These are phyloP conservation scores for Arthrobotrys sphaeroides DNA, from an alignment of 2,329 filamentous ascomycete species.

Conservation along the genomic window DNA sequence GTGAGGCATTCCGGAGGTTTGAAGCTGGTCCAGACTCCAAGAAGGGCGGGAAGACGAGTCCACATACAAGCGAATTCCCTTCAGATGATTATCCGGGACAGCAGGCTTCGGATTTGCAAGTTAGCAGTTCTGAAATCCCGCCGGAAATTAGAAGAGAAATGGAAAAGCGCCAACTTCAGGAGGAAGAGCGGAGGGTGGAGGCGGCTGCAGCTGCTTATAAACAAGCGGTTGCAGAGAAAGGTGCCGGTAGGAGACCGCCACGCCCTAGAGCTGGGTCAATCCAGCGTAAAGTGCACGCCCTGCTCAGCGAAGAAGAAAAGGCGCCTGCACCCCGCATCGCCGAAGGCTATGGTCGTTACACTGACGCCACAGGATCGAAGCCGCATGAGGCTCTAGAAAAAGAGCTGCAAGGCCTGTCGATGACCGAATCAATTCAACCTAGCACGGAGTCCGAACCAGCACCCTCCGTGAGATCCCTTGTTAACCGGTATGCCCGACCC, in stretches of 20 bases:
- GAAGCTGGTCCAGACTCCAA: constrained; percentile 66
- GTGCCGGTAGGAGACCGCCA: constrained; percentile 60
- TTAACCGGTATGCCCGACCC: constrained; percentile 51
- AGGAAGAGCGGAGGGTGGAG: constrained; percentile 90
- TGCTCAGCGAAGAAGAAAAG: constrained; percentile 80
- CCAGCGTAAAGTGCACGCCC: constrained; percentile 85
- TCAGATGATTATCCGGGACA: constrained; percentile 68
- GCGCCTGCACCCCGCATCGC: constrained; percentile 74
- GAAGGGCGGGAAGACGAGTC: constrained; percentile 59
- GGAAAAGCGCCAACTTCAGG: constrained; percentile 79
- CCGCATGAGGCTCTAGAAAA: constrained; percentile 61
- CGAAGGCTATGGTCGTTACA: constrained; percentile 88
- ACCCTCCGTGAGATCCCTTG: constrained; percentile 55
- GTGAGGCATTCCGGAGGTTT: constrained; percentile 92
- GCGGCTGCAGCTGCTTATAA: constrained; percentile 89
- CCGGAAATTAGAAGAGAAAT: constrained; percentile 90
- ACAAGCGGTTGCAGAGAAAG: constrained; percentile 67
- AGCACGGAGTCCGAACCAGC: constrained; percentile 56
- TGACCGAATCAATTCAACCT: constrained; percentile 55
- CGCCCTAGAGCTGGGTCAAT: constrained; percentile 71
- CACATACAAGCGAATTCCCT: constrained; percentile 62
- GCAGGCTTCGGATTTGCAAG: constrained; percentile 66
- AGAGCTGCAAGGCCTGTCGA: constrained; percentile 59
- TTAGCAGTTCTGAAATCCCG: constrained; percentile 69
- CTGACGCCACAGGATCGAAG: constrained; percentile 64